These are phyloP conservation scores for Colletotrichum tropicicola DNA, from an alignment of 2,329 filamentous ascomycete species.

Conservation along the genomic window DNA sequence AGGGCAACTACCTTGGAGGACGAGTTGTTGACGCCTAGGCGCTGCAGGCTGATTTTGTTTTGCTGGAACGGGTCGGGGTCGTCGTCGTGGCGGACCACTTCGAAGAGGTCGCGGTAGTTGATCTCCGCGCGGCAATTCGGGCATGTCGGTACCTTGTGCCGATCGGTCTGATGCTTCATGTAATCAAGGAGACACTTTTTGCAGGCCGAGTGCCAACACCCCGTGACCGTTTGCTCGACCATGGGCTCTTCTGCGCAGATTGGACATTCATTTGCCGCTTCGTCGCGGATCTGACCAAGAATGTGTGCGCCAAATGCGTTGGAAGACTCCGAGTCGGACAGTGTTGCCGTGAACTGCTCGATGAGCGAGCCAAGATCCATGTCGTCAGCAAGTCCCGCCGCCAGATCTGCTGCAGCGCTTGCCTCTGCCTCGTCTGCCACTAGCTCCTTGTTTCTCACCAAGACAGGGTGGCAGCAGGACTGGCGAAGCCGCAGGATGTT, in stretches of 20 bases:
- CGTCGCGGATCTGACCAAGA: slow-evolving; percentile 88
- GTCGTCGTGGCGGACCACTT: slow-evolving; percentile 84
- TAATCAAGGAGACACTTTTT: slow-evolving; percentile 92
- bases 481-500: slow-evolving; percentile 94
- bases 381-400: slow-evolving; percentile 86
- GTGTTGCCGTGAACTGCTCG: slow-evolving; percentile 79
- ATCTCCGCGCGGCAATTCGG: slow-evolving; percentile 90
- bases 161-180: slow-evolving; percentile 86
- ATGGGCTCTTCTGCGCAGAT: slow-evolving; percentile 97
- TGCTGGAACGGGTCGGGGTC: slow-evolving; percentile 56
- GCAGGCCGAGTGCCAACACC: slow-evolving; percentile 97
- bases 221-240: slow-evolving; percentile 92
- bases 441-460: slow-evolving; percentile 86
- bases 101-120: slow-evolving; percentile 86
- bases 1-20: slow-evolving; percentile 90
- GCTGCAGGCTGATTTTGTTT: slow-evolving; percentile 67
- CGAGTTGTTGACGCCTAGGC: slow-evolving; percentile 70
- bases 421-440: slow-evolving; percentile 91
- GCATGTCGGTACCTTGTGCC: slow-evolving; percentile 79
- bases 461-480: slow-evolving; percentile 90
- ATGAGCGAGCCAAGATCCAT: slow-evolving; percentile 94
- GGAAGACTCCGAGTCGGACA: slow-evolving; percentile 64
- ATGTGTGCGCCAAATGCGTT: slow-evolving; percentile 87
- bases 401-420: slow-evolving; percentile 78
- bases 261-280: slow-evolving; percentile 89